Base-by-base conservation (phyloP, 2,329 filamentous ascomycete genomes). In the Sporothrix phasma region DNA sequence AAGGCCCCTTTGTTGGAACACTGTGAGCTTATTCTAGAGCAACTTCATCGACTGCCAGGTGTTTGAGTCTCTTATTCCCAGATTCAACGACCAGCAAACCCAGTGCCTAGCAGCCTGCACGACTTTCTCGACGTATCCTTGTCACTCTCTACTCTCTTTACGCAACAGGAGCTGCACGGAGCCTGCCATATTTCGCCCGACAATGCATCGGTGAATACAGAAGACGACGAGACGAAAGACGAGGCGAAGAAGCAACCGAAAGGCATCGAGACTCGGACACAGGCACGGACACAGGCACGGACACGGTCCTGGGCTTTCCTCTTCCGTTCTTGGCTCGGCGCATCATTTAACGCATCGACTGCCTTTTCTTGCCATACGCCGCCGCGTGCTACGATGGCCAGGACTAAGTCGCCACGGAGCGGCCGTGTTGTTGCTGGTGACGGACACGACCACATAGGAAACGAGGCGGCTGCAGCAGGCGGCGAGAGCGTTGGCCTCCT, bases 401-500 rank as follows among this genome's bases (percentile, higher is more conserved):
- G 31, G 47, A 37, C 47, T 47, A 62, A 53, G 51, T 19, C 61
- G 51, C 39, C 24, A 22, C 34, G 26, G 13, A 34, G 49, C 39
- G 41, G 41, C 61, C 39, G 49, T 17, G 49, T 47, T 47, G 34
- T 31, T 24, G 29, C 31, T 37, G 59, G 59, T 26, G 3, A 37
- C 15, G 61, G 34, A 31, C 22, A 17, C 47, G 26, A 17, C 47
- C 31, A 34, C 26, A 34, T 15, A 17, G 29, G 29, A 15, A 37
- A 39, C 41, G 45, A 39, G 7, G 62, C 53, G 1, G 22, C 59
- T 10, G 31, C 45, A 17, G 29, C 59, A 26, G 45, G 47, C 47
- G 56, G 49, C 19, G 63, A 64, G 26, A 41, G 39, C 11, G 39
- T 61, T 37, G 63, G 63, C 39, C 39, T 64, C 31, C 31, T 64